Conservation (phyloP, 1,139 yeast genomes). For the Candida sp. region DNA sequence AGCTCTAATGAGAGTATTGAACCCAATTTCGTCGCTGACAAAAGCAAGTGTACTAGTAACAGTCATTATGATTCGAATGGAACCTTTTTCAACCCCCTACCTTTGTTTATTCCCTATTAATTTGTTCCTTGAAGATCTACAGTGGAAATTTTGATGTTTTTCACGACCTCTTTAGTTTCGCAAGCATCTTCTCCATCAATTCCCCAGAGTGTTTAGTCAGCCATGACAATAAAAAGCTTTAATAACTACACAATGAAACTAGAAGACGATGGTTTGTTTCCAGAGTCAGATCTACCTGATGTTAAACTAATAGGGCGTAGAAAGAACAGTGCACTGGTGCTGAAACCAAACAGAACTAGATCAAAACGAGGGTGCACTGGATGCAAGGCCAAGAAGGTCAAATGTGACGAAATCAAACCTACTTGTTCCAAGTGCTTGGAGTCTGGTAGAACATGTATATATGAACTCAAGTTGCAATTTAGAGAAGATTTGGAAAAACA, state of each 20-base stretch:
- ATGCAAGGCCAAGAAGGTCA: slow-evolving; percentile 29
- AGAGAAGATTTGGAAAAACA: slow-evolving; percentile 25
- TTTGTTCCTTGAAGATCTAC: neutral
- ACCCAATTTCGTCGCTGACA: slow-evolving; percentile 21
- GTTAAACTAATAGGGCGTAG: neutral
- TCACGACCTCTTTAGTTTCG: neutral
- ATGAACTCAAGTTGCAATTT: slow-evolving; percentile 21
- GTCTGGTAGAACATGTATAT: slow-evolving; percentile 26
- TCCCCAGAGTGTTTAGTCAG: neutral
- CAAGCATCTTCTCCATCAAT: neutral
- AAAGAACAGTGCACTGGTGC: neutral
- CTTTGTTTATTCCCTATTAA: neutral
- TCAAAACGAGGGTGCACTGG: slow-evolving; percentile 29
- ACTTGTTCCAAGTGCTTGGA: slow-evolving; percentile 32
- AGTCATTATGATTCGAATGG: neutral
- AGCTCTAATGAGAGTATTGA: slow-evolving; percentile 20
- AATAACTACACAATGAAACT: neutral
- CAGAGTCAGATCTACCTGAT: neutral
- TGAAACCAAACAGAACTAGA: slow-evolving; percentile 9
- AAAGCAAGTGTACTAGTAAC: slow-evolving; percentile 2
- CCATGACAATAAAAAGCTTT: no score
- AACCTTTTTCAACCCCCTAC: no score
- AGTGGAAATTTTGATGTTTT: neutral
- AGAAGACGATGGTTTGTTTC: neutral
- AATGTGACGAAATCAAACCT: slow-evolving; percentile 48